Percentiles rank a stretch among this genome's conserved stretches.
Evolutionary conservation across 192 early-diverging fungal species (phyloP).

Genomic region (Mortierella claussenii): DNA sequence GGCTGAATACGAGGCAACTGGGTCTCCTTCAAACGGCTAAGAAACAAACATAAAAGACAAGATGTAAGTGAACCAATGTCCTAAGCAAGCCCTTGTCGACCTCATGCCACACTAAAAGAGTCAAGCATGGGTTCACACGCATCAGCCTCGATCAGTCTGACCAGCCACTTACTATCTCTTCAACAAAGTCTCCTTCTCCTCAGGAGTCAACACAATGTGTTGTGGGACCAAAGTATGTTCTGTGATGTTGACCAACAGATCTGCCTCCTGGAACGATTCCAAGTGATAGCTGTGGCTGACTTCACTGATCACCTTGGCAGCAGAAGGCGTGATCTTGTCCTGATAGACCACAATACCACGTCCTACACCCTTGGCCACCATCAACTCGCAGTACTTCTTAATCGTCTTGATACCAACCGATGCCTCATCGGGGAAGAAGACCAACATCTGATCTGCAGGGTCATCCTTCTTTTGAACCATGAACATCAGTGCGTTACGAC

Average conservation of each 20-base stretch:
- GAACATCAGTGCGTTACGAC: slow-evolving; percentile 83
- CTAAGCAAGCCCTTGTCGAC: no score
- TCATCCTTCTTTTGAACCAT: slow-evolving; percentile 85
- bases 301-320: slow-evolving; percentile 75
- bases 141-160: no score
- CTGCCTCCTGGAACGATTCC: slow-evolving; percentile 90
- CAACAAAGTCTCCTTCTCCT: slow-evolving; percentile 92
- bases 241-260: slow-evolving; percentile 98
- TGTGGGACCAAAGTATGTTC: slow-evolving; percentile 95
- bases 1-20: slow-evolving; percentile 92
- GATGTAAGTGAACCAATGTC: slow-evolving; percentile 3
- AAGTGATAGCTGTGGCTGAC: slow-evolving; percentile 63
- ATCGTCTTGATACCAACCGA: slow-evolving; percentile 92
- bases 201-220: slow-evolving; percentile 85
- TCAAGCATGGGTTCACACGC: no score
- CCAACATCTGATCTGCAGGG: slow-evolving; percentile 85
- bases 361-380: slow-evolving; percentile 84
- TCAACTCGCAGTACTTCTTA: slow-evolving; percentile 82
- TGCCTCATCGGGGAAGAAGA: slow-evolving; percentile 92
- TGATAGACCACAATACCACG: slow-evolving; percentile 91
- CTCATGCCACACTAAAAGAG: no score
- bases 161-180: slow-evolving; percentile 83
- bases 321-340: slow-evolving; percentile 83
- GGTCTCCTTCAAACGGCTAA: slow-evolving; percentile 90
- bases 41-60: slow-evolving; percentile 3